These are phyloP conservation scores for Porogramme epimiltina DNA, from an alignment of 1,284 basidiomycete species.

Conservation along the genomic window DNA sequence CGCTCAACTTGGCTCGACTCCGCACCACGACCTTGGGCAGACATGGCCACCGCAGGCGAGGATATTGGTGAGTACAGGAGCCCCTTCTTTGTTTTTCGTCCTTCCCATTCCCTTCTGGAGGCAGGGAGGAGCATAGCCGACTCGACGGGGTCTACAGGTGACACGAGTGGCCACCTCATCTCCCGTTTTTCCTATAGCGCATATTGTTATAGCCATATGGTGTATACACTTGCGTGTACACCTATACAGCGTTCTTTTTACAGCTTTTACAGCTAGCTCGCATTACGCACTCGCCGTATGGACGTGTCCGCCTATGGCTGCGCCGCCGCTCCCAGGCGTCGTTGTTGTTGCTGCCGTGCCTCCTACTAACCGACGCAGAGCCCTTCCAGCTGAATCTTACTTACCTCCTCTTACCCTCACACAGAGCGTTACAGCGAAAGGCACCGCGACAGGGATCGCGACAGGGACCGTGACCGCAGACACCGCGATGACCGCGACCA, in stretches of 20 bases:
- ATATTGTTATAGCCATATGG: too few relatives aligned
- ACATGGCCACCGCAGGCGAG: slow-evolving; percentile 25
- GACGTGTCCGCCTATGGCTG: background rate
- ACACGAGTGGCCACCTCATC: slow-evolving; percentile 23
- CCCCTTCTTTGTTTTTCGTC: slow-evolving; percentile 10
- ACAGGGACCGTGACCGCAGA: slow-evolving; percentile 35
- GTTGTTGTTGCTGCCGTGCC: slow-evolving; percentile 7
- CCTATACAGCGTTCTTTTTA: slow-evolving; percentile 7
- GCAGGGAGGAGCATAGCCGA: slow-evolving; percentile 22
- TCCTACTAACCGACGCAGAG: slow-evolving; percentile 31
- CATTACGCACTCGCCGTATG: slow-evolving; percentile 20
- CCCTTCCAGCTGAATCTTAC: slow-evolving; percentile 26
- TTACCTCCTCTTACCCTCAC: slow-evolving; percentile 26
- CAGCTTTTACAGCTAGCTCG: slow-evolving; percentile 56
- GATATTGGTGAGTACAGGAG: slow-evolving; percentile 23
- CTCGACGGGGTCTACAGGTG: slow-evolving; percentile 13
- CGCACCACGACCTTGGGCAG: too few relatives aligned
- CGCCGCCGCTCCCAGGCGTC: slow-evolving; percentile 6
- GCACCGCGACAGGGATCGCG: slow-evolving; percentile 49
- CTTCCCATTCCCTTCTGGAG: slow-evolving; percentile 27
- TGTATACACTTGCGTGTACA: slow-evolving; percentile 1
- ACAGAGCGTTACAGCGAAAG: slow-evolving; percentile 49
- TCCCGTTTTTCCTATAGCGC: slow-evolving; percentile 25
- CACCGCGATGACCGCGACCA: slow-evolving; percentile 45
- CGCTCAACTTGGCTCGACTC: background rate